phyloP scores from a whole-genome alignment of 768 basidiomycete genomes.

The Pholiota conissans region DNA sequence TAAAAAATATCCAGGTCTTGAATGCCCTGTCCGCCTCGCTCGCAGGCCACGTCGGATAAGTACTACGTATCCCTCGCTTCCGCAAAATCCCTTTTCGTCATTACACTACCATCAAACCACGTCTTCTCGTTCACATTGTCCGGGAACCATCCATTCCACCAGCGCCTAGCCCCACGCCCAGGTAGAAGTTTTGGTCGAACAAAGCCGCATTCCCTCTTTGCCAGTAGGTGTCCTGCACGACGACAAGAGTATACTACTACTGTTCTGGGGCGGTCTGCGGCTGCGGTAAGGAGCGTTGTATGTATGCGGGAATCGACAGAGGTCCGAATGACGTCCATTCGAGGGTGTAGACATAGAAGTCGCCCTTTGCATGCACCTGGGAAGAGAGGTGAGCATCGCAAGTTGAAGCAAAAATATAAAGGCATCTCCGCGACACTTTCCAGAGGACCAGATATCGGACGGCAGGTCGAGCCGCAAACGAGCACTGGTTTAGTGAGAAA shows the following conservation, averaged over 20 bases:
- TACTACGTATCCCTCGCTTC: slow-evolving; percentile 61
- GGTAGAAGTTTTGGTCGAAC: slow-evolving; percentile 84
- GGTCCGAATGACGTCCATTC: slow-evolving; percentile 51
- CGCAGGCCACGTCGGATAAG: slow-evolving; percentile 68
- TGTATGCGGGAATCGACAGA: slow-evolving; percentile 75
- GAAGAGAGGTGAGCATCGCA: too few relatives aligned
- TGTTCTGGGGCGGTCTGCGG: slow-evolving; percentile 62
- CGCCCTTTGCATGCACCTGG: slow-evolving; percentile 18
- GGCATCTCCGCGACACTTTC: slow-evolving; percentile 44
- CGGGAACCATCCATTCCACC: slow-evolving; percentile 92
- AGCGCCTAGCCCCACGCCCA: slow-evolving; percentile 71
- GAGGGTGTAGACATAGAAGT: slow-evolving; percentile 18
- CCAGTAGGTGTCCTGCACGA: slow-evolving; percentile 51
- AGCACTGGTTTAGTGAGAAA: too few relatives aligned
- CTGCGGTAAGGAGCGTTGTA: slow-evolving; percentile 57
- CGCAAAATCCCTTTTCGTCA: slow-evolving; percentile 76
- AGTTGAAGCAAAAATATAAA: slow-evolving; percentile 23
- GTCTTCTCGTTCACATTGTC: slow-evolving; percentile 75
- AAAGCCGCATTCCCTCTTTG: slow-evolving; percentile 56
- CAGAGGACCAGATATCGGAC: too few relatives aligned
- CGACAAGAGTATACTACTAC: slow-evolving; percentile 32
- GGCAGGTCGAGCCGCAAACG: too few relatives aligned
- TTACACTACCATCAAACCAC: slow-evolving; percentile 65
- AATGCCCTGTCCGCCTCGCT: slow-evolving; percentile 61
- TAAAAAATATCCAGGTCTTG: slow-evolving; percentile 54